Conservation (phyloP, 1,284 basidiomycete genomes). For the Serendipita sp. region DNA sequence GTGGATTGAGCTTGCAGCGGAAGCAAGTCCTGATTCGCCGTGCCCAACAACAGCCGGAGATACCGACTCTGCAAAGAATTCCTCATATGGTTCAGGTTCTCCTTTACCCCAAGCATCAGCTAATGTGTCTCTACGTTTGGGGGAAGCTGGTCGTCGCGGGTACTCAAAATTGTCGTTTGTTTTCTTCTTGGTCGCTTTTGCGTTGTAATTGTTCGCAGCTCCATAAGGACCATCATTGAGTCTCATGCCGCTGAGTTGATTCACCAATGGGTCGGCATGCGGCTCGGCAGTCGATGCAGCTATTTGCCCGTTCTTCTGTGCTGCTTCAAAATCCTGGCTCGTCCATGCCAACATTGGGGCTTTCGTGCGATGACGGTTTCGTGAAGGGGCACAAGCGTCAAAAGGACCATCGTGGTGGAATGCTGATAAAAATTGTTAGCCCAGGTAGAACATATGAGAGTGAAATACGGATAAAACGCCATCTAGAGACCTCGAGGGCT, state of each 20-base stretch:
- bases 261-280: neutral
- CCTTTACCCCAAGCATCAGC: slow-evolving; percentile 66
- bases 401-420: slow-evolving; percentile 82
- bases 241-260: neutral
- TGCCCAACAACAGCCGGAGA: slow-evolving; percentile 32
- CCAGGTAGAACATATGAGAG: neutral
- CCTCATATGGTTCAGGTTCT: slow-evolving; percentile 75
- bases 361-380: slow-evolving; percentile 60
- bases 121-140: slow-evolving; percentile 19
- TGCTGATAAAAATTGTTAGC: slow-evolving; percentile 31
- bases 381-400: slow-evolving; percentile 74
- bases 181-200: slow-evolving; percentile 12
- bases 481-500: neutral
- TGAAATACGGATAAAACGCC: neutral
- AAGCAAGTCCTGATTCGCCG: slow-evolving; percentile 33
- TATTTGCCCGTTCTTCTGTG: neutral
- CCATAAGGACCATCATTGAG: slow-evolving; percentile 8
- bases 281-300: slow-evolving; percentile 5
- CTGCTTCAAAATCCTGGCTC: slow-evolving; percentile 30
- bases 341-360: slow-evolving; percentile 73
- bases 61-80: slow-evolving; percentile 45
- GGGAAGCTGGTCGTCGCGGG: slow-evolving; percentile 23
- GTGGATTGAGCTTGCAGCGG: slow-evolving; percentile 48
- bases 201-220: slow-evolving; percentile 16
- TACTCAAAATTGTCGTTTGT: neutral